Base-by-base conservation (phyloP, 192 early-diverging fungal genomes). In the Lunasporangiospora selenospora region DNA sequence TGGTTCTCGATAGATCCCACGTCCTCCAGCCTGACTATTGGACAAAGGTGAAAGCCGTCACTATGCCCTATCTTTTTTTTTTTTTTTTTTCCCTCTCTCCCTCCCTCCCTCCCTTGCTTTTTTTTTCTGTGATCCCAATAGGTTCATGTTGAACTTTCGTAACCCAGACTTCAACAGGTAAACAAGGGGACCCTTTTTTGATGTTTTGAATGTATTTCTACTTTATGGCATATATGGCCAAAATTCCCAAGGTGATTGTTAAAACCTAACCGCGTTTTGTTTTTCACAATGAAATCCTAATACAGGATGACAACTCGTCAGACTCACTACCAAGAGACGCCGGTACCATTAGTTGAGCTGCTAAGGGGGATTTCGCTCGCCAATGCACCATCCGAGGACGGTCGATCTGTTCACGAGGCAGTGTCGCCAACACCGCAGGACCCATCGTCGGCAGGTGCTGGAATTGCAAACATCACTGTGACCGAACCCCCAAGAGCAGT, bases 121-220 rank as follows among this genome's bases (percentile, higher is more conserved):
- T 29, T 11, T n/a, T n/a, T n/a, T n/a, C n/a, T n/a, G n/a, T n/a
- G n/a, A n/a, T n/a, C n/a, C n/a, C n/a, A n/a, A n/a, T 43, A 62
- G 69, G 23, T 73, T 73, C 42, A 46, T 62, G 54, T 63, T 73
- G 24, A 73, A 73, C 37, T 63, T 73, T 40, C 40, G 61, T 8
- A 73, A 73, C 31, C 69, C 69, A 38, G 60, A 73, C n/a, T 73
- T 73, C 31, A 73, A 73, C 32, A 51, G 69, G 69, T 71, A 15
- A 21, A 36, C 49, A 11, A 10, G 18, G 19, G 11, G 38, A 38
- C 0, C 3, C 13, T 39, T 32, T 47, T 26, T 1, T 27, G 12
- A 30, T 3, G 3, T 9, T 30, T n/a, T n/a, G n/a, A n/a, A n/a
- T n/a, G n/a, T n/a, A n/a, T n/a, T n/a, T n/a, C n/a, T n/a, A n/a